These are phyloP conservation scores for Thalassiosira allenii DNA, from an alignment of 352 stramenopile species.

Conservation along the genomic window DNA sequence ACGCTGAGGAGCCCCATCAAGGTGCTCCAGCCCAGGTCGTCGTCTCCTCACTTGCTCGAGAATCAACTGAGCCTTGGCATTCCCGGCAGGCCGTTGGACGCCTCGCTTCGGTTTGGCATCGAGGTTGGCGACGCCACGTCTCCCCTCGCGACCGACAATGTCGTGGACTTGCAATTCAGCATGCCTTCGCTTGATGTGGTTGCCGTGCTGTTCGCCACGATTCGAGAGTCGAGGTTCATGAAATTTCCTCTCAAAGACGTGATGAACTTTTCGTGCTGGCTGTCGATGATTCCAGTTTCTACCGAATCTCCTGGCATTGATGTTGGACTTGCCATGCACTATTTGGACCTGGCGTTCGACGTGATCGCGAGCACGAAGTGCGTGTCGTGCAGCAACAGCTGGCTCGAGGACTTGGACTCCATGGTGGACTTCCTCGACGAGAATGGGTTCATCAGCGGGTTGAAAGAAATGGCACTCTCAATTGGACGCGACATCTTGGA, in stretches of 20 bases:
- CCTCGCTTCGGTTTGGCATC: slow-evolving; percentile 46
- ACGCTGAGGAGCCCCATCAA: slow-evolving; percentile 51
- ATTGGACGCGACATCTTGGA: slow-evolving; percentile 41
- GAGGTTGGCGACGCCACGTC: slow-evolving; percentile 41
- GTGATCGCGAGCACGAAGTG: slow-evolving; percentile 48
- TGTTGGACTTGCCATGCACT: slow-evolving; percentile 43
- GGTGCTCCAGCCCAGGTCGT: slow-evolving; percentile 46
- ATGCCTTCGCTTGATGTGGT: slow-evolving; percentile 53
- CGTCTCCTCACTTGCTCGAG: slow-evolving; percentile 51
- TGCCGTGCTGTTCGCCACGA: slow-evolving; percentile 52
- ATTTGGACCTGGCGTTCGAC: slow-evolving; percentile 52
- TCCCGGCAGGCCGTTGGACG: slow-evolving; percentile 32
- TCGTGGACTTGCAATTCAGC: slow-evolving; percentile 55
- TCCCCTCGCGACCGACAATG: slow-evolving; percentile 59
- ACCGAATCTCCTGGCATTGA: slow-evolving; percentile 6
- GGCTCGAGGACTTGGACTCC: slow-evolving; percentile 53
- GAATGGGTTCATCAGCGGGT: slow-evolving; percentile 39
- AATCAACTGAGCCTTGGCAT: slow-evolving; percentile 57
- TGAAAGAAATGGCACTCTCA: slow-evolving; percentile 36
- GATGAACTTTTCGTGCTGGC: slow-evolving; percentile 69
- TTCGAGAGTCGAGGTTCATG: slow-evolving; percentile 56
- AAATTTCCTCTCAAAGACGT: slow-evolving; percentile 69
- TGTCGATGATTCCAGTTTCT: slow-evolving; percentile 63
- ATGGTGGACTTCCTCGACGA: slow-evolving; percentile 53
- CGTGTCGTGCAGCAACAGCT: slow-evolving; percentile 57